Percentiles rank a stretch among this genome's conserved stretches.
phyloP scores from a whole-genome alignment of 768 basidiomycete species.

The Mycena crocata region DNA sequence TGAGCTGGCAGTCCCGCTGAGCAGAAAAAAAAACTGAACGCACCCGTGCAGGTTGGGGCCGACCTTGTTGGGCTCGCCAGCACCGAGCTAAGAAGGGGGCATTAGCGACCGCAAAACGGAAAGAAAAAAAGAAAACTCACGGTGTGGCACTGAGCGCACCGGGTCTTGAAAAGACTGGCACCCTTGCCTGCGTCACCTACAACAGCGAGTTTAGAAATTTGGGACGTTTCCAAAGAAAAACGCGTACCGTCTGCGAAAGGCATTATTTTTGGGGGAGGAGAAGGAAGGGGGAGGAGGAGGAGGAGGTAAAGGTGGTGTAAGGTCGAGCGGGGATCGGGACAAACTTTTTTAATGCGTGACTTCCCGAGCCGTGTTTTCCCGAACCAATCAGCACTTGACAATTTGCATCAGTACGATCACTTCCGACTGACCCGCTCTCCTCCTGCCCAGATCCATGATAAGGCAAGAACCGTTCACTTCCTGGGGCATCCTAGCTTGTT shows the following conservation, averaged over 20 bases:
- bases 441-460: too few relatives aligned
- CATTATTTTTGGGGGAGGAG: constrained; percentile 17
- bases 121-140: constrained; percentile 21
- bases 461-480: too few relatives aligned
- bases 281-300: not conserved
- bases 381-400: constrained; percentile 2
- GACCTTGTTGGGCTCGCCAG: constrained; percentile 86
- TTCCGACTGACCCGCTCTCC: not conserved
- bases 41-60: constrained; percentile 97
- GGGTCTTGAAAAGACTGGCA: constrained; percentile 96
- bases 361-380: not conserved
- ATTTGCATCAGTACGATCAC: too few relatives aligned
- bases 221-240: not conserved
- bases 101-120: not conserved
- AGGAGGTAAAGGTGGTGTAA: not conserved
- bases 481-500: too few relatives aligned
- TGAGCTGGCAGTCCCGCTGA: not conserved
- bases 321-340: not conserved
- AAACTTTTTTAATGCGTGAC: constrained; percentile 9
- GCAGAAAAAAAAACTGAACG: constrained; percentile 45
- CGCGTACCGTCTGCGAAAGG: constrained; percentile 18
- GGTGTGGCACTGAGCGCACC: constrained; percentile 96
- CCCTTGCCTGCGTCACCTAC: constrained; percentile 90
- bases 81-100: constrained; percentile 52
- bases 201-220: not conserved